Evolutionary conservation across 2,329 filamentous ascomycete species (phyloP), one percentile per base, ranked within the genome.

Genomic region (Cytospora piceicola): DNA sequence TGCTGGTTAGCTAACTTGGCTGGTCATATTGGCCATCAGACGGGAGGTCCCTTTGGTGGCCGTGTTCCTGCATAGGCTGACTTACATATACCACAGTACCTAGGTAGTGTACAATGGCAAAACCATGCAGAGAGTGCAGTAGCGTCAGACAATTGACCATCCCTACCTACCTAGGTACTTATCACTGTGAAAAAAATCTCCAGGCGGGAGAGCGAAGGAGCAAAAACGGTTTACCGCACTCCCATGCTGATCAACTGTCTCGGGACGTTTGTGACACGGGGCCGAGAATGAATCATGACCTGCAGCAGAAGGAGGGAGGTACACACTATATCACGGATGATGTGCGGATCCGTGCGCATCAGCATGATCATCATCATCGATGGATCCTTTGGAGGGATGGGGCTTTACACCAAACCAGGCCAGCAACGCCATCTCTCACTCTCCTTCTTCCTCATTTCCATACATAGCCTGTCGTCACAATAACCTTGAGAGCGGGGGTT

Each of bases 391-490:
- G 39, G 39, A 20, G 3, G 6, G 39, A 20, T 7, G 6, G 15
- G n/a, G 8, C n/a, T 14, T n/a, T n/a, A 49, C 46, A 49, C 22
- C 46, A 49, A 46, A 17, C 2, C 20, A n/a, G 8, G 42, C 42
- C 20, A 60, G 42, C 15, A 24, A 4, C 11, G 14, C 20, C 29
- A 22, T 49, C 63, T 51, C 27, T 29, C 27, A 3, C 27, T 29
- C 27, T 29, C 27, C 5, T 5, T 57, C 54, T 57, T n/a, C 24
- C 46, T 64, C 62, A 60, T 64, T 51, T 64, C 62, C 62, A 58
- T 24, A 14, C 62, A 58, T 24, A 14, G n/a, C 22, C 22, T 12
- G 46, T 7, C 22, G 46, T 49, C 46, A 24, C n/a, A 42, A 42
- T 42, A 42, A 42, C 39, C 39, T 42, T 42, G 39, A 17, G 5